phyloP scores from a whole-genome alignment of 1,284 basidiomycete genomes.

The Schizophyllum amplum region DNA sequence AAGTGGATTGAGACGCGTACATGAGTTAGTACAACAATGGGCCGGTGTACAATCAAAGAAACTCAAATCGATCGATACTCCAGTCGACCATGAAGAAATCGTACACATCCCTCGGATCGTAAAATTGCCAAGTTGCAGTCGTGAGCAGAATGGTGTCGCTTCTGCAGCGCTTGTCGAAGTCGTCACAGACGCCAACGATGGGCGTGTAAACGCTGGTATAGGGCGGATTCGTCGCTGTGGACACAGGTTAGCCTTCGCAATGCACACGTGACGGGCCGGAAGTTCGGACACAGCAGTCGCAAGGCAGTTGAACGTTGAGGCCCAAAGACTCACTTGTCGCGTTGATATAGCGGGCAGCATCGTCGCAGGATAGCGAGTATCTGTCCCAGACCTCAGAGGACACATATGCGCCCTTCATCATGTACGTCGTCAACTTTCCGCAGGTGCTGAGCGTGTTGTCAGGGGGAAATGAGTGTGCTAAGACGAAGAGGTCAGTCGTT shows the following conservation, averaged over 20 bases:
- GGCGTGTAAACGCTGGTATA: not conserved
- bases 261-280: not conserved
- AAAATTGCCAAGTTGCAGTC: not conserved
- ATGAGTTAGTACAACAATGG: too few relatives aligned
- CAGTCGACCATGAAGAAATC: not conserved
- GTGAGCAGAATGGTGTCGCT: not conserved
- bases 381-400: not conserved
- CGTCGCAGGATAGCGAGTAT: not conserved
- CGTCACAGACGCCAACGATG: not conserved
- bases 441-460: not conserved
- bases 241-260: not conserved
- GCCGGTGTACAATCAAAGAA: too few relatives aligned
- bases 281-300: not conserved
- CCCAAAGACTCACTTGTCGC: not conserved
- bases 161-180: not conserved
- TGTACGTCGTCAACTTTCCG: not conserved
- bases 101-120: not conserved
- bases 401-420: not conserved
- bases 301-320: too few relatives aligned
- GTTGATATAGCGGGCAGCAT: not conserved
- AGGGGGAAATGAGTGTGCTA: not conserved
- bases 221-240: not conserved
- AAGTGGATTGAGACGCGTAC: too few relatives aligned
- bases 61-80: not conserved
- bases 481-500: not conserved